phyloP scores from a whole-genome alignment of 805 yeast species.

The Saccharomycopsis guyanensis region DNA sequence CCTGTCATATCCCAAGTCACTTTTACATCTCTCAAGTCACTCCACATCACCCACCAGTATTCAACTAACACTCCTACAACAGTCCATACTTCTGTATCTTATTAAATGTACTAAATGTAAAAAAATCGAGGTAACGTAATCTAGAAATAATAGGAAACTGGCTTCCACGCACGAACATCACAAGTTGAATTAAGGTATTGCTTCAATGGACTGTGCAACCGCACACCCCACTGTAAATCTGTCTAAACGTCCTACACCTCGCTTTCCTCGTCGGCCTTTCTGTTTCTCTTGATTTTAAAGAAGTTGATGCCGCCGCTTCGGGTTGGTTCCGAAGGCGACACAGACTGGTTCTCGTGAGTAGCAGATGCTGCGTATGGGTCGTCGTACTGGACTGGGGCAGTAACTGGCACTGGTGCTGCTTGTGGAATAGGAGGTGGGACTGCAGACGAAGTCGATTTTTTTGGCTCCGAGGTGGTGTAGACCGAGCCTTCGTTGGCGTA shows the following conservation, averaged over 20 bases:
- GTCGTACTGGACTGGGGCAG: constrained; percentile 7
- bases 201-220: too few relatives aligned
- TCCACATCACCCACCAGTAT: too few relatives aligned
- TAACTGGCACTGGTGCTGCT: neutral
- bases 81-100: too few relatives aligned
- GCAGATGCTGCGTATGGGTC: constrained; percentile 18
- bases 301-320: constrained; percentile 20
- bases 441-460: constrained; percentile 12
- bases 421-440: neutral
- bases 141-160: too few relatives aligned
- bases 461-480: constrained; percentile 7
- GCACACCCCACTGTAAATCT: too few relatives aligned
- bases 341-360: constrained; percentile 2
- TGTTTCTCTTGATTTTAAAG: constrained; percentile 18
- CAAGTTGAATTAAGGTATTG: too few relatives aligned
- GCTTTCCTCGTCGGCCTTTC: constrained; percentile 18
- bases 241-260: neutral
- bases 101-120: too few relatives aligned
- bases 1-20: too few relatives aligned
- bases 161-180: too few relatives aligned
- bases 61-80: too few relatives aligned
- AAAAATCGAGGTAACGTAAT: too few relatives aligned
- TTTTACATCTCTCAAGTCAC: too few relatives aligned
- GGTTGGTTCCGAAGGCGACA: constrained; percentile 6
- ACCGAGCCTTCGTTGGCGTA: constrained; percentile 4